Base-by-base conservation (phyloP, 805 yeast genomes). In the Candida vaughaniae region DNA sequence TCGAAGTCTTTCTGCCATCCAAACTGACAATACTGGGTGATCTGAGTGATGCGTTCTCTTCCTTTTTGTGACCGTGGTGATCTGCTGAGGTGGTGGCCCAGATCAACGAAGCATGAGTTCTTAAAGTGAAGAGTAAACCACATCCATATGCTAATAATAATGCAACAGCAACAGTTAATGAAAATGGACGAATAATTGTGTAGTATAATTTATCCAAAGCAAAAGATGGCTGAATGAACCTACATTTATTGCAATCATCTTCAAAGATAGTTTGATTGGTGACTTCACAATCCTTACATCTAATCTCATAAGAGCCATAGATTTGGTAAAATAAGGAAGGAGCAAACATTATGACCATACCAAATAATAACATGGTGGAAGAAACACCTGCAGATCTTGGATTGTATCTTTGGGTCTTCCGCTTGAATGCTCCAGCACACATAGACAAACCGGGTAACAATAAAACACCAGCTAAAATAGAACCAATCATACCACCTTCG, bases 321-420 rank as follows among this genome's bases (percentile, higher is more conserved):
- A 93, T 82, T 56, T 87, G 93, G 55, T 86, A 86, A 51, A 93
- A 78, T 22, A 89, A 70, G 0, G 98, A 87, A 4, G 99, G 99
- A 0, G 95, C 85, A 62, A 93, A 80, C 80, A 90, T 88, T 2
- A 86, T 93, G 33, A 89, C 77, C 64, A 88, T 78, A 3, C 97
- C 95, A 66, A 83, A 93, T 36, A 93, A 69, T 35, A 93, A 69
- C 96, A 93, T 87, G 2, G 99, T 93, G 0, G 96, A 89, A 4
- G 95, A 86, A 1, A 93, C 99, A 44, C 98, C 96, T 0, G 99
- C 98, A 38, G 95, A 84, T 29, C 91, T 80, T 1, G 99, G 98
- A 54, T 93, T 93, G 58, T 93, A 93, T 42, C 96, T 64, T 58
- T 91, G 99, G 0, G 98, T 91, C 54, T 93, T 93, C 38, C 96